Evolutionary conservation across 768 basidiomycete species (phyloP).

Genomic region (Austroboletus festivus): DNA sequence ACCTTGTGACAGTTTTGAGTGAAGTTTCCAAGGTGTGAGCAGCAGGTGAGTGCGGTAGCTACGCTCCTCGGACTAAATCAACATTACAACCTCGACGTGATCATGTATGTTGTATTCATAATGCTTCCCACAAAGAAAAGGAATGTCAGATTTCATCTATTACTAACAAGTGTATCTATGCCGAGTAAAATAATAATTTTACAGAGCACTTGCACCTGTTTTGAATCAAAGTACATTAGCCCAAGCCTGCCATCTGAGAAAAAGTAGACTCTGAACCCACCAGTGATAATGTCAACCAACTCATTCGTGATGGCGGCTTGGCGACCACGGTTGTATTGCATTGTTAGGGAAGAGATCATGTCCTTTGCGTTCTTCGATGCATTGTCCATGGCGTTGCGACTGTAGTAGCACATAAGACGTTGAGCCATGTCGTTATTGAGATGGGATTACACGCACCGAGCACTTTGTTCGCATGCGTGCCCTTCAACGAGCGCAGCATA

Average conservation of each 20-base stretch:
- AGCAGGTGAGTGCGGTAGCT: too few relatives aligned
- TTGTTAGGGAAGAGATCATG: slow-evolving; percentile 84
- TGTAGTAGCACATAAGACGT: slow-evolving; percentile 2
- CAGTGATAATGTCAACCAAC: slow-evolving; percentile 88
- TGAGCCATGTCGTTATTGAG: too few relatives aligned
- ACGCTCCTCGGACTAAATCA: too few relatives aligned
- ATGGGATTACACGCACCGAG: slow-evolving; percentile 53
- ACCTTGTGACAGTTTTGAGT: slow-evolving; percentile 4
- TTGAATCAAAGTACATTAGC: not conserved
- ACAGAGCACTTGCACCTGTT: slow-evolving; percentile 49
- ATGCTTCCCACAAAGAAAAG: slow-evolving; percentile 2
- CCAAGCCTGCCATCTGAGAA: not conserved
- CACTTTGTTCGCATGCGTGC: slow-evolving; percentile 92
- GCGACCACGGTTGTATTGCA: slow-evolving; percentile 98
- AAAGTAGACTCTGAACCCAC: slow-evolving; percentile 39
- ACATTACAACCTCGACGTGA: too few relatives aligned
- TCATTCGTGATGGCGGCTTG: slow-evolving; percentile 98
- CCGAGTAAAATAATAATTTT: slow-evolving; percentile 19
- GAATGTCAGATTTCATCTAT: slow-evolving; percentile 25
- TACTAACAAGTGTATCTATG: slow-evolving; percentile 19
- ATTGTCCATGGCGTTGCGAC: slow-evolving; percentile 99
- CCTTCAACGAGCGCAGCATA: slow-evolving; percentile 92
- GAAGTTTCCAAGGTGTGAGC: not conserved
- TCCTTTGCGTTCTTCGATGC: slow-evolving; percentile 97
- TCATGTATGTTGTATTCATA: too few relatives aligned